Evolutionary conservation across 139 green algal genomes (phyloP).

Genomic region (Micractinium conductrix): DNA sequence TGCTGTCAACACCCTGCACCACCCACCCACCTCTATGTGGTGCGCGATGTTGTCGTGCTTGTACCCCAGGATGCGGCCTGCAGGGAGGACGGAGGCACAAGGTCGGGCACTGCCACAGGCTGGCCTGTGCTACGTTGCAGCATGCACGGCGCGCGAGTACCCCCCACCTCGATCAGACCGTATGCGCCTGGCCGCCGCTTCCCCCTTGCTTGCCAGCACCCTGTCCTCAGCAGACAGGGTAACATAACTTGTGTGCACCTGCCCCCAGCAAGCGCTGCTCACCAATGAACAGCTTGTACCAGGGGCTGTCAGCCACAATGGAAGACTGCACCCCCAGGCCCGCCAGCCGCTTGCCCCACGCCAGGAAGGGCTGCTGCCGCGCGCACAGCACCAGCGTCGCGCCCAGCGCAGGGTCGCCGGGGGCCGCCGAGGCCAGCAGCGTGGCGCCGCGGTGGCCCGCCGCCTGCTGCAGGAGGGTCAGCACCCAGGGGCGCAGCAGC

Average conservation of each 20-base stretch:
- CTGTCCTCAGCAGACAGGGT: not conserved
- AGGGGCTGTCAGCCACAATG: conserved; percentile 65
- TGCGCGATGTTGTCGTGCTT: conserved; percentile 55
- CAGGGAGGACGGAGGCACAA: not conserved
- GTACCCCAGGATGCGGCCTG: conserved; percentile 66
- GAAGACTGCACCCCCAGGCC: conserved; percentile 55
- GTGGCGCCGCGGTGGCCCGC: conserved; percentile 31
- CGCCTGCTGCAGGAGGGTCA: conserved; percentile 43
- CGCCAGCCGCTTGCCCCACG: conserved; percentile 58
- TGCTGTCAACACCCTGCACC: not conserved
- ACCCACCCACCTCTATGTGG: conserved; percentile 52
- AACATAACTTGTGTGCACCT: not conserved
- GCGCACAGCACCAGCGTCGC: conserved; percentile 56
- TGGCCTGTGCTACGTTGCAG: too few relatives aligned
- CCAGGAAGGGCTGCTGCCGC: conserved; percentile 58
- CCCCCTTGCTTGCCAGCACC: not conserved
- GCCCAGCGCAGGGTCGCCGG: conserved; percentile 28
- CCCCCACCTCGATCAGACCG: too few relatives aligned
- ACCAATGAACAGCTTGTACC: conserved; percentile 64
- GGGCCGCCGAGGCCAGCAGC: conserved; percentile 17
- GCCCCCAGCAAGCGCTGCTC: too few relatives aligned
- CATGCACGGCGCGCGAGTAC: too few relatives aligned
- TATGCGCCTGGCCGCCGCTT: too few relatives aligned
- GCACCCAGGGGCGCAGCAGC: conserved; percentile 55
- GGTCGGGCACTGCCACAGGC: too few relatives aligned